Evolutionary conservation across 2,329 filamentous ascomycete genomes (phyloP).

Genomic region (Cladophialophora psammophila): DNA sequence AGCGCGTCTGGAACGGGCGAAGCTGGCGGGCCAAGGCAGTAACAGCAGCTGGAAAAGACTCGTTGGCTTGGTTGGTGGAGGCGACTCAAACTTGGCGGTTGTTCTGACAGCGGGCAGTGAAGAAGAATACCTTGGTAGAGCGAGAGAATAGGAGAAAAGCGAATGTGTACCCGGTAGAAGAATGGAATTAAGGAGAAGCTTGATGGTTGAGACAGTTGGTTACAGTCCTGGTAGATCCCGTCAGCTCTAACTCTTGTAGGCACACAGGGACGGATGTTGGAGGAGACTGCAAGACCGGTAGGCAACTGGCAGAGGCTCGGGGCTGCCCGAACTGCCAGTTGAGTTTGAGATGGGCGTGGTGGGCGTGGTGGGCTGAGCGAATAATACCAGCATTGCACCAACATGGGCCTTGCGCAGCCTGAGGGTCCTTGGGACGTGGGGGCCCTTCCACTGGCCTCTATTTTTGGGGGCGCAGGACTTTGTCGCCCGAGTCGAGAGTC

Average conservation of each 20-base stretch:
- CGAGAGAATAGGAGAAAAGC: constrained; percentile 17
- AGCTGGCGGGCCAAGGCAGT: constrained; percentile 12
- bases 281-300: background rate
- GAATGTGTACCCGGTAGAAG: constrained; percentile 6
- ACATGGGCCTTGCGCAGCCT: too few relatives aligned
- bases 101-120: background rate
- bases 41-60: background rate
- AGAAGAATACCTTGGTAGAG: background rate
- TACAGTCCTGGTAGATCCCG: constrained; percentile 10
- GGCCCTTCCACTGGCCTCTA: too few relatives aligned
- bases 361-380: constrained; percentile 5
- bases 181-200: background rate
- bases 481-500: too few relatives aligned
- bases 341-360: background rate
- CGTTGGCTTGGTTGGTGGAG: background rate
- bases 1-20: constrained; percentile 21
- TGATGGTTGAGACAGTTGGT: constrained; percentile 11
- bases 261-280: background rate
- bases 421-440: background rate
- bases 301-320: background rate
- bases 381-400: constrained; percentile 5
- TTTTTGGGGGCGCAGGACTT: too few relatives aligned
- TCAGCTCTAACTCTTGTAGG: constrained; percentile 19
- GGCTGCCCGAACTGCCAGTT: background rate
- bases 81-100: background rate